Base-by-base conservation (phyloP, 208 protist species). In the Crithidia brevicula region DNA sequence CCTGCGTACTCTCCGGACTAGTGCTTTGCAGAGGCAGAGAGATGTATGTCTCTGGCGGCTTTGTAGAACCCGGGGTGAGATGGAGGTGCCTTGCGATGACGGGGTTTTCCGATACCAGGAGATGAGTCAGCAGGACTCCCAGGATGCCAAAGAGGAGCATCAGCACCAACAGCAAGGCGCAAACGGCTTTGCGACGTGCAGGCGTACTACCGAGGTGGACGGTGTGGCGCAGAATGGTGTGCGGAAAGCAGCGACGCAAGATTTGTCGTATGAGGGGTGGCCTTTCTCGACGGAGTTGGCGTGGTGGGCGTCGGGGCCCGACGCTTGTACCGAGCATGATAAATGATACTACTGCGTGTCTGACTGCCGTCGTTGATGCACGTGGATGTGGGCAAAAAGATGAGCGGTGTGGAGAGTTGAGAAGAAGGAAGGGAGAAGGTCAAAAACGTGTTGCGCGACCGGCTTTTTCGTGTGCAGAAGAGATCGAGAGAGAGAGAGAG, bases 171-270 rank as follows among this genome's bases (percentile, higher is more conserved):
- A 67, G 30, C 18, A 62, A 51, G 18, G 34, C 23, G 27, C 49
- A 7, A 2, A 68, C 15, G 8, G 6, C 7, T 18, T 47, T 13
- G 52, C 53, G 60, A 13, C 52, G 64, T n/a, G 28, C 50, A 1
- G 18, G 62, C 5, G 50, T n/a, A 10, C 3, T 23, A 5, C 15
- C 3, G 4, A n/a, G 9, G 31, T 30, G 38, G 6, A 27, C 0
- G 13, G 31, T 13, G 16, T 15, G 36, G 16, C 43, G n/a, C n/a
- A 57, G 28, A 8, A 54, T 16, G n/a, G 33, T 4, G 0, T 23
- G 34, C 11, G 51, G 68, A 0, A 67, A 22, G 20, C 60, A 68
- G 22, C 60, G 60, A 4, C 38, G 52, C 25, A 67, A 23, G 16
- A 62, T 16, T 20, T 52, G 43, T 20, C 20, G 15, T 10, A 6